Evolutionary conservation across 306 rosid genomes (phyloP).

Genomic region (Malus asiatica): DNA sequence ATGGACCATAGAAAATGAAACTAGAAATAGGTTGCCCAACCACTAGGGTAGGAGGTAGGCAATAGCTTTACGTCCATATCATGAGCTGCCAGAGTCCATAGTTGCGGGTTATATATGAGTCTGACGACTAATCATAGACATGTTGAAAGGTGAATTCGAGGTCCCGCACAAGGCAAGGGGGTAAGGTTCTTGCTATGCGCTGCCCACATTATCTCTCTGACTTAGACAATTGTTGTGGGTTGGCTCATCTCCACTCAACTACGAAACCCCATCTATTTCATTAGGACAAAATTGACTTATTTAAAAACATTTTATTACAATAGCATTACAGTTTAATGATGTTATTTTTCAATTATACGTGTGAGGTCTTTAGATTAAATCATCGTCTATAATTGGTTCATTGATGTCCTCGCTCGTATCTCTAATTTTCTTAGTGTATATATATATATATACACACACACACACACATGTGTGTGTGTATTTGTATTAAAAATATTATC

Average conservation of each 20-base stretch:
- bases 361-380: no score
- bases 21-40: conserved; percentile 13
- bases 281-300: not conserved
- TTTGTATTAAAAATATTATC: no score
- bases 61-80: conserved; percentile 26
- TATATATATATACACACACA: no score
- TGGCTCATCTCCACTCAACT: conserved; percentile 15
- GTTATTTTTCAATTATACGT: no score
- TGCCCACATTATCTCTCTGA: not conserved
- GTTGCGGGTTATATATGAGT: conserved; percentile 18
- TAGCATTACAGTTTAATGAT: no score
- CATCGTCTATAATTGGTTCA: no score
- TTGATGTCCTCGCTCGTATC: no score
- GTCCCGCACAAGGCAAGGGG: conserved; percentile 13
- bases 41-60: not conserved
- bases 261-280: not conserved
- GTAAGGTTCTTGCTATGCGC: not conserved
- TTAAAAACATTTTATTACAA: not conserved
- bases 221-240: not conserved
- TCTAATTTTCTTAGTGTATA: no score
- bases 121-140: conserved; percentile 27
- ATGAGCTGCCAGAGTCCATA: conserved; percentile 8
- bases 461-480: no score
- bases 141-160: conserved; percentile 20
- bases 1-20: not conserved